A percentile compares a stretch with the other conserved stretches of the same genome.
These are phyloP conservation scores for Fraxinus xanthoxyloides DNA, from an alignment of 305 asterid species.

Conservation along the genomic window DNA sequence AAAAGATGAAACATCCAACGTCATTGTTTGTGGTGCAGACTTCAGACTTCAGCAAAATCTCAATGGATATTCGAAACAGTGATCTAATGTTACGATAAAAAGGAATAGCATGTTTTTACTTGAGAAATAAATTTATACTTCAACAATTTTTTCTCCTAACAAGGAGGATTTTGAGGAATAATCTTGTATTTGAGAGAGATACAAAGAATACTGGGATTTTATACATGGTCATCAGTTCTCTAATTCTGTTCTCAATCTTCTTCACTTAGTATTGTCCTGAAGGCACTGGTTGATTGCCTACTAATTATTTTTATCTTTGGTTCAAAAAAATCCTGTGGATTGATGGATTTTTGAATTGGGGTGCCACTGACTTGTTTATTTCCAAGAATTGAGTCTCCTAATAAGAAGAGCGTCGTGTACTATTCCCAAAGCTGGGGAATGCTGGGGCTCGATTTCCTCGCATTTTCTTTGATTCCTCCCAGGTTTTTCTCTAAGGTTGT, in stretches of 20 bases:
- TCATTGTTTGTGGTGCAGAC: neutral
- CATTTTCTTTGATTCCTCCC: neutral
- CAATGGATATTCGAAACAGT: neutral
- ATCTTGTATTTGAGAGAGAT: neutral
- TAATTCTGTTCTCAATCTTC: neutral
- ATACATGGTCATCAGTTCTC: neutral
- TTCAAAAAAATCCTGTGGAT: neutral
- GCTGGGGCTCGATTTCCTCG: neutral
- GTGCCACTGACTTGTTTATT: neutral
- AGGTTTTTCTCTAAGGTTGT: neutral
- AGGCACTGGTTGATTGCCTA: neutral
- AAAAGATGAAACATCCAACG: neutral
- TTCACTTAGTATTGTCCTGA: neutral
- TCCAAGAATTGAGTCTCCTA: neutral
- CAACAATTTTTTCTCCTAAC: neutral
- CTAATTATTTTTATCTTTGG: neutral
- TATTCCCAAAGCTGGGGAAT: neutral
- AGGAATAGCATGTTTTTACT: neutral
- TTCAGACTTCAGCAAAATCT: neutral
- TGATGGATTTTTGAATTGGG: neutral
- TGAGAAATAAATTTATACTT: neutral
- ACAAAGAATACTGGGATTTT: neutral
- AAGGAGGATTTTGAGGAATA: neutral
- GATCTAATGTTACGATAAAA: neutral
- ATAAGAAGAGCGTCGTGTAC: neutral